Base-by-base conservation (phyloP, 139 green algal genomes). In the Axilococcus clingmanii region DNA sequence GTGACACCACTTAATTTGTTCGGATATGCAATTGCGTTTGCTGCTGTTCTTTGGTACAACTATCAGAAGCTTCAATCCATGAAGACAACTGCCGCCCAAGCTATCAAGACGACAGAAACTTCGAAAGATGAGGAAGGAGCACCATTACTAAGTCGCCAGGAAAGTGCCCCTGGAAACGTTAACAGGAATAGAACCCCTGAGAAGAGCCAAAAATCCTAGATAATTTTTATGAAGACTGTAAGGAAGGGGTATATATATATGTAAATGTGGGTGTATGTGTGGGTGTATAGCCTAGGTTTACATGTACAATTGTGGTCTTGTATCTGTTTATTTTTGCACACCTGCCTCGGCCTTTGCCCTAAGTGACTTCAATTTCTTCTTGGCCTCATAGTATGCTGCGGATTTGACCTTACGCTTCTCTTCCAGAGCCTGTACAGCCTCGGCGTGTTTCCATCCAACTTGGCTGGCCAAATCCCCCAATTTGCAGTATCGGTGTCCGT, bases 391-490 rank as follows among this genome's bases (percentile, higher is more conserved):
- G 76, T 82, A 94, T 15, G 60, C 66, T 27, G 72, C 61, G 28
- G 77, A 75, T 65, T 83, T 78, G 34, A 40, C 85, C 76, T 95
- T 96, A 63, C 91, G 82, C 75, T 87, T 84, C 33, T 55, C 82
- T 76, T 98, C 91, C 58, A 98, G 80, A 49, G 86, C 71, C 17
- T 68, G 70, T 8, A 95, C 75, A 22, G 81, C 74, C 15, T 87
- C 87, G 57, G 79, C 51, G 82, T 98, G 82, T 70, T 94, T 95
- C 91, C 91, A 98, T 71, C 91, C 91, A 7, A 98, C 86, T 80
- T 95, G 66, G 15, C 15, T 46, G 20, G 49, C 49, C 23, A 57
- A 22, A 42, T 57, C 49, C 34, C 49, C 49, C 34, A 57, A 32
- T 22, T 30, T 41, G 9, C 42, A 29, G 81, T 77, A 91, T 55